Evolutionary conservation across 768 basidiomycete genomes (phyloP).

Genomic region (Leccinellum luteum): DNA sequence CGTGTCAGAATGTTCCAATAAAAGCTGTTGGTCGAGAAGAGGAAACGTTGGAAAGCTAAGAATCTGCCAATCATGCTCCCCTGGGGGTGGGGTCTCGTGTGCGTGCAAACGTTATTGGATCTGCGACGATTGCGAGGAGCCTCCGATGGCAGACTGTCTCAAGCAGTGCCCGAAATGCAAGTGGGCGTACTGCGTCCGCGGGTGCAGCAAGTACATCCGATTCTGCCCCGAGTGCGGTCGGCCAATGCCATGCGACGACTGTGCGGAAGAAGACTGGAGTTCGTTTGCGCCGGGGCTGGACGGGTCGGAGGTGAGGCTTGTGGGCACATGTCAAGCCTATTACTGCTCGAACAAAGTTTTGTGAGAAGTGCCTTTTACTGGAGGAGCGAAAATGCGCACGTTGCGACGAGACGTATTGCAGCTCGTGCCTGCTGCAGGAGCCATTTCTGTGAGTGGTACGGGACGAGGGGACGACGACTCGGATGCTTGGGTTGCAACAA

Average conservation of each 20-base stretch:
- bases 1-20: constrained; percentile 4
- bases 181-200: too few species aligned
- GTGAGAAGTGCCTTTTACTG: constrained; percentile 2
- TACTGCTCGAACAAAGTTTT: background rate
- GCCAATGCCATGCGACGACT: constrained; percentile 24
- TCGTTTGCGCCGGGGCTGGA: background rate
- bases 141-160: too few species aligned
- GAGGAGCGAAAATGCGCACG: constrained; percentile 11
- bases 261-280: constrained; percentile 24
- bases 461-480: too few species aligned
- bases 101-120: too few species aligned
- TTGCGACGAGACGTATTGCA: constrained; percentile 13
- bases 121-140: too few species aligned
- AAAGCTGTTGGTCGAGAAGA: constrained; percentile 19
- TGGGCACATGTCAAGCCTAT: background rate
- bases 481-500: too few species aligned
- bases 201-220: too few species aligned
- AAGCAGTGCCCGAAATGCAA: too few species aligned
- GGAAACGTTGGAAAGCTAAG: background rate
- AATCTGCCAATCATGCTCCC: constrained; percentile 19
- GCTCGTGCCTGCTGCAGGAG: constrained; percentile 6
- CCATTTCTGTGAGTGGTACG: too few species aligned
- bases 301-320: background rate
- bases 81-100: background rate
- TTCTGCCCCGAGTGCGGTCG: too few species aligned